Percentiles rank a stretch among this genome's conserved stretches.
These are phyloP conservation scores for Malus sylvestris DNA, from an alignment of 306 rosid genomes.

Conservation along the genomic window DNA sequence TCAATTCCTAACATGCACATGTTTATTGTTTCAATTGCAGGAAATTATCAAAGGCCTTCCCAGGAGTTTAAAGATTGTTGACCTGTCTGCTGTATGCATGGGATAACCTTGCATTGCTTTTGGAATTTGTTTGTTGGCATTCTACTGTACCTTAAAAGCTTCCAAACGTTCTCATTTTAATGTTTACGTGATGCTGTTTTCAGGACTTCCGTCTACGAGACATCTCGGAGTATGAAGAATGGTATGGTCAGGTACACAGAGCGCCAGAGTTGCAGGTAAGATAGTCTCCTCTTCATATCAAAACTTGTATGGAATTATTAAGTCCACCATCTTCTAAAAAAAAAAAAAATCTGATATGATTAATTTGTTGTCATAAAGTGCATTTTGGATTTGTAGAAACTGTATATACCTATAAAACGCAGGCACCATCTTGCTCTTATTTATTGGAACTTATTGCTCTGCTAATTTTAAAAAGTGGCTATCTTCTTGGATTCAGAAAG, in stretches of 20 bases:
- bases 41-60: conserved; percentile 90
- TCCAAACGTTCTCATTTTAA: background rate
- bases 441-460: background rate
- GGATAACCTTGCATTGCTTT: background rate
- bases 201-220: conserved; percentile 88
- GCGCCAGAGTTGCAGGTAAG: conserved; percentile 80
- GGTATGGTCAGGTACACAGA: conserved; percentile 88
- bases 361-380: background rate
- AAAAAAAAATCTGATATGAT: background rate
- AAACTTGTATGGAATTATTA: background rate
- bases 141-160: background rate
- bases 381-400: background rate
- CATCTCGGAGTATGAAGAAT: conserved; percentile 78
- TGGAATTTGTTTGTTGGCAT: background rate
- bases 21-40: conserved; percentile 35
- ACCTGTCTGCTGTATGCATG: conserved; percentile 87
- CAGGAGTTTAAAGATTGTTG: conserved; percentile 80
- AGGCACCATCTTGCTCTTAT: background rate
- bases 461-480: conserved; percentile 17
- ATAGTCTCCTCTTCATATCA: background rate
- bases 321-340: background rate
- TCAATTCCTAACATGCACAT: background rate
- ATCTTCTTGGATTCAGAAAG: conserved; percentile 55
- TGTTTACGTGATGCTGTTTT: conserved; percentile 18
- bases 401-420: background rate